Base-by-base conservation (phyloP, 495 filamentous ascomycete genomes). In the Talaromyces thailandensis region DNA sequence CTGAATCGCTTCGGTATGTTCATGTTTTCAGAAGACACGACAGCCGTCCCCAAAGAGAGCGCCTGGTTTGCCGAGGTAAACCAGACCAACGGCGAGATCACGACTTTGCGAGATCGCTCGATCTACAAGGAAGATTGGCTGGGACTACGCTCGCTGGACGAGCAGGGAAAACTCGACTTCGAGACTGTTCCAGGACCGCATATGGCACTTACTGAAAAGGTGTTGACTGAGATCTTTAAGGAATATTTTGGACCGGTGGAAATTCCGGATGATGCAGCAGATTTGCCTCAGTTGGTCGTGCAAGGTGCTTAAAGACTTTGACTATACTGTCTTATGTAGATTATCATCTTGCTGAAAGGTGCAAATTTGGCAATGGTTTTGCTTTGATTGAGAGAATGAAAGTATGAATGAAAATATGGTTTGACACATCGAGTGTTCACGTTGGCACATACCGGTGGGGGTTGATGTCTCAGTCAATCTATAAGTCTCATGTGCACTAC, bases 121-220 rank as follows among this genome's bases (percentile, higher is more conserved):
- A 72, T 97, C 29, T 98, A 96, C 70, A 83, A 82, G 68, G 90
- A 97, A 77, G 94, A 99, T 77, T 99, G 94, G 94, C 66, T 99
- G 23, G 94, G 94, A 1, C 74, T 99, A 76, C 89, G 82, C 75
- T 76, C 74, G 67, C 75, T 99, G 68, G 95, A 95, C 76, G 79
- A 89, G 73, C 85, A 88, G 75, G 90, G 86, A 2, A 88, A 83
- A 23, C 74, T 99, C 64, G 82, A 87, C 56, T 96, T 96, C 74
- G 75, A 82, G 75, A 73, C 78, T 4, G 73, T 81, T 1, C 79
- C 85, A 6, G 94, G 94, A 2, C 77, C 80, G 11, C 94, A 99
- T 78, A 98, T 99, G 95, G 72, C 85, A 62, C 68, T 99, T 66
- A 75, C 73, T 18, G 88, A 94, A 1, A 78, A 86, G 64, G 63